A percentile compares a stretch with the other conserved stretches of the same genome.
phyloP scores from a whole-genome alignment of 1,139 yeast species.

The Debaryomyces fabryi region DNA sequence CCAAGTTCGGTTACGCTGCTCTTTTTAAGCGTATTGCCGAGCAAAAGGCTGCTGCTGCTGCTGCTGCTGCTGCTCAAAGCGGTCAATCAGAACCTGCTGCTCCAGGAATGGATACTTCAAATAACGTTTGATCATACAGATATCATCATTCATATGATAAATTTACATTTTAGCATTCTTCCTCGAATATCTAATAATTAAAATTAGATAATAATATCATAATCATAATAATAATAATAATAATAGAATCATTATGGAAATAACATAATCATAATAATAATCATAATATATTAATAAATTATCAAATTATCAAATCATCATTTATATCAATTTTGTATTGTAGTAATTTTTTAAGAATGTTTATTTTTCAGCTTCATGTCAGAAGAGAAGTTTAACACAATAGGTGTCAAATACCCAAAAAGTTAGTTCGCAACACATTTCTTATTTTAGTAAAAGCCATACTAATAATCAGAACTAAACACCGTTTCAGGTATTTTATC shows the following conservation, averaged over 20 bases:
- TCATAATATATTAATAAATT: not conserved
- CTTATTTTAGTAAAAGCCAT: not conserved
- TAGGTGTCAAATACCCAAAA: not conserved
- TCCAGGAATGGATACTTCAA: conserved; percentile 5
- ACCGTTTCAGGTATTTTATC: not conserved
- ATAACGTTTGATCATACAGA: not conserved
- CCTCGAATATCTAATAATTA: not conserved
- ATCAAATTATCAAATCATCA: too few relatives aligned
- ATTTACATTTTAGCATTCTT: not conserved
- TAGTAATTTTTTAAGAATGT: too few relatives aligned
- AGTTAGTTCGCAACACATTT: not conserved
- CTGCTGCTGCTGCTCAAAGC: not conserved
- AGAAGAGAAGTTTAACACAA: not conserved
- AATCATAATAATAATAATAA: not conserved
- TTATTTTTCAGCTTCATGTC: not conserved
- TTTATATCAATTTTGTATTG: not conserved
- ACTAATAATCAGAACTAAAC: not conserved
- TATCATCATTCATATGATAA: not conserved
- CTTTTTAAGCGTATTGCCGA: conserved; percentile 33
- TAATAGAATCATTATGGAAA: not conserved
- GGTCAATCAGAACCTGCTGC: not conserved
- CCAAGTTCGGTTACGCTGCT: conserved; percentile 64
- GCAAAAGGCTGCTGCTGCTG: conserved; percentile 23
- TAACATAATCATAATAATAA: not conserved
- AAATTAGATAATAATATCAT: too few relatives aligned